Conservation (phyloP, 1,139 yeast species). For the Suhomyces wounanorum region DNA sequence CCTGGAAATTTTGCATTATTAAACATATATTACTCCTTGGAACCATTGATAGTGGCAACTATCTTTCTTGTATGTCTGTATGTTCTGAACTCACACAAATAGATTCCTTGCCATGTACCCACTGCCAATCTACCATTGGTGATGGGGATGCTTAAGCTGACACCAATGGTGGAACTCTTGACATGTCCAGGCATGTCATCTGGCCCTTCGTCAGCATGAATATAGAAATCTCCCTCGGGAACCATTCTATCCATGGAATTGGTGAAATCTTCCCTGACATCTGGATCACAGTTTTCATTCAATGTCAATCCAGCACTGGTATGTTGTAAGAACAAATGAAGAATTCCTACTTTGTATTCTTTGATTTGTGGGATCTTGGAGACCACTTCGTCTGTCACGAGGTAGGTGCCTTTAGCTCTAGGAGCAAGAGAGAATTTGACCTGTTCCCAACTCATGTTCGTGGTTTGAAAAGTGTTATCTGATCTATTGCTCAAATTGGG, state of each 20-base stretch:
- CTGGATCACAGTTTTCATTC: slow-evolving; percentile 81
- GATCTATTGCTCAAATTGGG: not conserved
- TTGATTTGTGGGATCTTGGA: slow-evolving; percentile 59
- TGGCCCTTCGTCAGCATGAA: slow-evolving; percentile 74
- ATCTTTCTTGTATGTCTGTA: slow-evolving; percentile 63
- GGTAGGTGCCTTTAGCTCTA: slow-evolving; percentile 66
- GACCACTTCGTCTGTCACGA: slow-evolving; percentile 67
- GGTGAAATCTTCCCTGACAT: slow-evolving; percentile 70
- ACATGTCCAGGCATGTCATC: slow-evolving; percentile 87
- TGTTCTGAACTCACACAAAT: slow-evolving; percentile 70
- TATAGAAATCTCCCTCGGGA: slow-evolving; percentile 67
- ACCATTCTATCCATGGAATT: slow-evolving; percentile 62
- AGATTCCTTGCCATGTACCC: slow-evolving; percentile 88
- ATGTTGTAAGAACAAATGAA: slow-evolving; percentile 72
- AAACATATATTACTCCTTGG: slow-evolving; percentile 23
- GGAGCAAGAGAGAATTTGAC: slow-evolving; percentile 57
- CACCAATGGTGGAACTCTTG: slow-evolving; percentile 67
- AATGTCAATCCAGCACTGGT: slow-evolving; percentile 76
- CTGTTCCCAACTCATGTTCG: slow-evolving; percentile 51
- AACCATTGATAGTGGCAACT: slow-evolving; percentile 75
- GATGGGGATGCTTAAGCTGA: slow-evolving; percentile 66
- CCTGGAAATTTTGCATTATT: not conserved
- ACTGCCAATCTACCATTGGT: slow-evolving; percentile 64
- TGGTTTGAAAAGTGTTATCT: not conserved
- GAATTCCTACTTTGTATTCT: slow-evolving; percentile 60